phyloP scores from a whole-genome alignment of 345 rosid species.

The Salix arbutifolia region DNA sequence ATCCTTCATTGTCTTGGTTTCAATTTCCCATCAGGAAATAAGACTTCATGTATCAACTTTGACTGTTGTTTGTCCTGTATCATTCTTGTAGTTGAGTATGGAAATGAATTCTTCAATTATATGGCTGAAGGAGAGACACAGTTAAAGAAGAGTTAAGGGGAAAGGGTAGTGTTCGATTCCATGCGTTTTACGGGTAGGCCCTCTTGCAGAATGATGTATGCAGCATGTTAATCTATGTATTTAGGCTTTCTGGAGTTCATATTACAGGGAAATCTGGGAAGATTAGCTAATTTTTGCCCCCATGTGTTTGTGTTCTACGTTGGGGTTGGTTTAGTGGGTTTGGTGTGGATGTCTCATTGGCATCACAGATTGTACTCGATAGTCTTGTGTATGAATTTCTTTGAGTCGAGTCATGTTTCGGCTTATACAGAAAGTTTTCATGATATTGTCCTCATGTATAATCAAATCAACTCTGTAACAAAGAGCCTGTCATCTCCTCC shows the following conservation, averaged over 20 bases:
- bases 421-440: slow-evolving; percentile 28
- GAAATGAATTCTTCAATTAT: slow-evolving; percentile 17
- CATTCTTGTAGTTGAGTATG: slow-evolving; percentile 9
- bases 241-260: slow-evolving; percentile 29
- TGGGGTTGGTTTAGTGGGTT: slow-evolving; percentile 31
- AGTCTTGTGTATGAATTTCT: slow-evolving; percentile 32
- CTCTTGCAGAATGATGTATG: slow-evolving; percentile 14
- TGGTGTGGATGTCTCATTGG: slow-evolving; percentile 31
- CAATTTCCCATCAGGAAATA: slow-evolving; percentile 24
- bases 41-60: slow-evolving; percentile 30
- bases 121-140: slow-evolving; percentile 25
- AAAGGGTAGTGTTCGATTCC: slow-evolving; percentile 3
- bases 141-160: slow-evolving; percentile 14
- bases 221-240: slow-evolving; percentile 29
- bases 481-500: background rate
- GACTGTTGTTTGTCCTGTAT: slow-evolving; percentile 31
- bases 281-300: slow-evolving; percentile 31
- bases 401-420: slow-evolving; percentile 24
- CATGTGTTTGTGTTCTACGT: slow-evolving; percentile 1
- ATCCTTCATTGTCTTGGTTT: slow-evolving; percentile 23
- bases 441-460: background rate
- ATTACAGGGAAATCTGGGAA: slow-evolving; percentile 24
- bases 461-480: background rate
- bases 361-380: slow-evolving; percentile 18
- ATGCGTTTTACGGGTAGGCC: slow-evolving; percentile 10